A percentile compares a stretch with the other conserved stretches of the same genome.
These are phyloP conservation scores for Septoria linicola DNA, from an alignment of 2,329 filamentous ascomycete genomes.

Conservation along the genomic window DNA sequence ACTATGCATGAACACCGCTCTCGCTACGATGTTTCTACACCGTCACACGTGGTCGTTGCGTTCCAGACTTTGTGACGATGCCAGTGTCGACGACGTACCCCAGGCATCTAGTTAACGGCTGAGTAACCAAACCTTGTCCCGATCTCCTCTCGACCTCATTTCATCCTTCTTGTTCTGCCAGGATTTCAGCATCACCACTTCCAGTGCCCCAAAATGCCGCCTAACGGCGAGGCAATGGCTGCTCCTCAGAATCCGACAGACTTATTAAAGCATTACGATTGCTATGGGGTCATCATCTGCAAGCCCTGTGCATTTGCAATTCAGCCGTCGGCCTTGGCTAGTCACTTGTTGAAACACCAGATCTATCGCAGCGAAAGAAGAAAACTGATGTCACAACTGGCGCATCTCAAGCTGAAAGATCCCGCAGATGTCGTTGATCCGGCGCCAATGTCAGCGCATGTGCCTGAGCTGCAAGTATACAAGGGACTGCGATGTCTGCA, in stretches of 20 bases:
- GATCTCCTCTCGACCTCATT: background rate
- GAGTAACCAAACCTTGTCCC: slow-evolving; percentile 1
- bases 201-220: background rate
- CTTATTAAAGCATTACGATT: slow-evolving; percentile 20
- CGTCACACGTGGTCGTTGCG: too few species aligned
- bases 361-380: slow-evolving; percentile 23
- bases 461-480: slow-evolving; percentile 19
- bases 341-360: slow-evolving; percentile 22
- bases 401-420: slow-evolving; percentile 19
- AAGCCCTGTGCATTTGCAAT: slow-evolving; percentile 22
- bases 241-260: background rate
- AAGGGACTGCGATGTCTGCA: slow-evolving; percentile 16
- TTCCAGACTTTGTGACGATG: too few species aligned
- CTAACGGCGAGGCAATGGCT: background rate
- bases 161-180: background rate
- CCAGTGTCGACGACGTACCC: too few species aligned
- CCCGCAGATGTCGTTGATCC: slow-evolving; percentile 15
- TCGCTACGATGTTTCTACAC: too few species aligned
- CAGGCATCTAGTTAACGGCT: background rate
- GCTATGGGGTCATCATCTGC: slow-evolving; percentile 23
- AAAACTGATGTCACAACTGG: slow-evolving; percentile 16
- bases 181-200: background rate
- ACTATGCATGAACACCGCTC: too few species aligned
- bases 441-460: slow-evolving; percentile 8
- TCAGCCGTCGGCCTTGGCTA: slow-evolving; percentile 20